phyloP scores from a whole-genome alignment of 305 asterid genomes.

The Fraxinus angustifolia region DNA sequence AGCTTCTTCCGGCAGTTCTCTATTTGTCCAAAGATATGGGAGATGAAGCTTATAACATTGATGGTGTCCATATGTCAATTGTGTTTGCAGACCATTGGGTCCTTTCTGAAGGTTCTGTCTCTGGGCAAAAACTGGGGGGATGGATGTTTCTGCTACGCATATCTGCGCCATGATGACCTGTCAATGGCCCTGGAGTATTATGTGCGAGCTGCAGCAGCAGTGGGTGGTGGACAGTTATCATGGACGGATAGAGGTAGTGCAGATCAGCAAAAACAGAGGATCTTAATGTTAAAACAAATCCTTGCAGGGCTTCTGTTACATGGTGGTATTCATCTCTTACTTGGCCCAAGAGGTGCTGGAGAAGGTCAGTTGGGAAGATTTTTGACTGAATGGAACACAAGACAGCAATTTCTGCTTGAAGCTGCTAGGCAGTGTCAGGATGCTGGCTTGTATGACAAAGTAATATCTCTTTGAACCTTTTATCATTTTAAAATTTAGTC shows the following conservation, averaged over 20 bases:
- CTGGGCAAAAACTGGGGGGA: slow-evolving; percentile 47
- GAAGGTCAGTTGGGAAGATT: slow-evolving; percentile 82
- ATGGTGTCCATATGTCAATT: slow-evolving; percentile 70
- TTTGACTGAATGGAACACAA: slow-evolving; percentile 54
- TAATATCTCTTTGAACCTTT: slow-evolving; percentile 29
- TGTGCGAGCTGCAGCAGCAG: slow-evolving; percentile 91
- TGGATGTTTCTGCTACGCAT: slow-evolving; percentile 78
- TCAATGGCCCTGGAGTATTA: slow-evolving; percentile 80
- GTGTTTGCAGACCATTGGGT: slow-evolving; percentile 74
- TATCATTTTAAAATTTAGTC: not conserved
- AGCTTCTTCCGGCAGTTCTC: slow-evolving; percentile 73
- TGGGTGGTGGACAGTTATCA: slow-evolving; percentile 87
- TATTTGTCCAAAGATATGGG: slow-evolving; percentile 79
- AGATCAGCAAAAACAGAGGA: slow-evolving; percentile 83
- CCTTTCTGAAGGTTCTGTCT: slow-evolving; percentile 63
- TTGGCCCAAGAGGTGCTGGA: slow-evolving; percentile 82
- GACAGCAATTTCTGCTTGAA: slow-evolving; percentile 76
- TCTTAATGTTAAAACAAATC: slow-evolving; percentile 74
- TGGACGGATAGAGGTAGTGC: slow-evolving; percentile 76
- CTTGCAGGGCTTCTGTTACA: slow-evolving; percentile 69
- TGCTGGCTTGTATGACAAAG: slow-evolving; percentile 81
- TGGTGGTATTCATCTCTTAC: slow-evolving; percentile 69
- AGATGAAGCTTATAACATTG: slow-evolving; percentile 68
- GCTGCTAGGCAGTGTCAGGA: slow-evolving; percentile 81
- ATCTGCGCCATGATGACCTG: slow-evolving; percentile 3